Percentiles rank a stretch among this genome's conserved stretches.
Evolutionary conservation across 768 basidiomycete genomes (phyloP).

Genomic region (Phylloporus sp.): DNA sequence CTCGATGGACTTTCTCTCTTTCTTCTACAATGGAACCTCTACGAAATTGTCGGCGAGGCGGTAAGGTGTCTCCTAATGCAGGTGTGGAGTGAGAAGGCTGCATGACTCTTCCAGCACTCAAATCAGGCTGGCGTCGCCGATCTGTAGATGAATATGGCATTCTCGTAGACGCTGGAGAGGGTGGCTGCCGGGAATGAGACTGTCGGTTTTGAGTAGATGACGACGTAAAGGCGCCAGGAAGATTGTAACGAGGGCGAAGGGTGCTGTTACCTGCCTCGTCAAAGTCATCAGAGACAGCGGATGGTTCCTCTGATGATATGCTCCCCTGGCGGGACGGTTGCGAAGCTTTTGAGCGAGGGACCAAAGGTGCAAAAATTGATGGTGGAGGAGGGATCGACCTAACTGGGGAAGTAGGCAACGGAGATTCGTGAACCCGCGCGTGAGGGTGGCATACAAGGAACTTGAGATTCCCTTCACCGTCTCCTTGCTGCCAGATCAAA

Average conservation of each 20-base stretch:
- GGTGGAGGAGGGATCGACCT: slow-evolving; percentile 51
- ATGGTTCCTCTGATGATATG: slow-evolving; percentile 65
- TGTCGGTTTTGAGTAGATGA: slow-evolving; percentile 41
- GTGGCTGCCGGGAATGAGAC: slow-evolving; percentile 37
- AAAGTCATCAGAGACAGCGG: slow-evolving; percentile 48
- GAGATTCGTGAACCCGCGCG: slow-evolving; percentile 54
- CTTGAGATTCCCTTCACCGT: slow-evolving; percentile 77
- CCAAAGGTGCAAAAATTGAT: slow-evolving; percentile 45
- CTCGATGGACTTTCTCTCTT: slow-evolving; percentile 21
- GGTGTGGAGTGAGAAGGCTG: slow-evolving; percentile 28
- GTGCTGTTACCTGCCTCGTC: slow-evolving; percentile 53
- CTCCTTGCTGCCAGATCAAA: slow-evolving; percentile 69
- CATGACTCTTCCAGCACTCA: slow-evolving; percentile 15
- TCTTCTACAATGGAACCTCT: slow-evolving; percentile 27
- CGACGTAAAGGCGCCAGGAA: slow-evolving; percentile 25
- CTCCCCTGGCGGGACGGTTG: slow-evolving; percentile 65
- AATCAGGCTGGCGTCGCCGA: slow-evolving; percentile 26
- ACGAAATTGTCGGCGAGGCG: slow-evolving; percentile 24
- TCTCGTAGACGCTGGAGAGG: slow-evolving; percentile 32
- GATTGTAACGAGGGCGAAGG: slow-evolving; percentile 38
- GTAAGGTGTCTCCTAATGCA: slow-evolving; percentile 30
- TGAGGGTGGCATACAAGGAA: slow-evolving; percentile 72
- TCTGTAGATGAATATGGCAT: slow-evolving; percentile 20
- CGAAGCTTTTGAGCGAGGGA: slow-evolving; percentile 42
- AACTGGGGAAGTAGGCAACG: slow-evolving; percentile 37